Base-by-base conservation (phyloP, 2,329 filamentous ascomycete genomes). In the Ophiostoma australiae region DNA sequence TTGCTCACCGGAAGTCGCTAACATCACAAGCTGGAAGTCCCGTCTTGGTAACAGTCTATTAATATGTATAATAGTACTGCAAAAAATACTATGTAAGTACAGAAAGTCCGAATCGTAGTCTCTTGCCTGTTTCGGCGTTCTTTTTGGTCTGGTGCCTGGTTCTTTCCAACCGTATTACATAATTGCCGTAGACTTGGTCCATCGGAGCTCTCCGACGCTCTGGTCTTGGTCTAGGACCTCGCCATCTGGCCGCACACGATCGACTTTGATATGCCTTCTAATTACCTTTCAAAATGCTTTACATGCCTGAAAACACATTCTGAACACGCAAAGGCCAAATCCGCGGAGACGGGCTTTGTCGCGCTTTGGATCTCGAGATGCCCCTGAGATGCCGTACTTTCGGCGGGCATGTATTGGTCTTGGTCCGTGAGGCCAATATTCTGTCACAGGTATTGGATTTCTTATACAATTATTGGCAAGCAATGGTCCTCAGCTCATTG, bases 161-260 rank as follows among this genome's bases (percentile, higher is more conserved):
- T 17, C 5, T 63, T 48, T 48, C 20, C 17, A n/a, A 20, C 20
- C 33, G 15, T 63, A 66, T 66, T 66, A 66, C 4, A 23, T 66
- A 66, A 66, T 66, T 33, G 27, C 23, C 58, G 11, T 31, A 17
- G 52, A 31, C 52, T 13, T 15, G 4, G 6, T 20, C 48, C 44
- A 37, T 71, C 71, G 71, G 71, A 71, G 71, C 7, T 69, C 41
- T 48, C 71, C 71, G 71, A 39, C 37, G 58, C n/a, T 15, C 20
- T 31, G 15, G 11, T 31, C 52, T 37, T 61, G 68, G 68, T 20
- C n/a, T 37, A 69, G 68, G 68, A 61, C 10, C n/a, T 69, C 68
- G 68, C 68, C 68, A 61, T 69, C 35, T 69, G 68, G n/a, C 20
- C 15, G 55, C 55, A 8, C 8, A 27, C 13, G 5, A 23, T 41